Evolutionary conservation across 139 green algal genomes (phyloP), one percentile per base, ranked within the genome.

Genomic region (Diplosphaera chodatii): DNA sequence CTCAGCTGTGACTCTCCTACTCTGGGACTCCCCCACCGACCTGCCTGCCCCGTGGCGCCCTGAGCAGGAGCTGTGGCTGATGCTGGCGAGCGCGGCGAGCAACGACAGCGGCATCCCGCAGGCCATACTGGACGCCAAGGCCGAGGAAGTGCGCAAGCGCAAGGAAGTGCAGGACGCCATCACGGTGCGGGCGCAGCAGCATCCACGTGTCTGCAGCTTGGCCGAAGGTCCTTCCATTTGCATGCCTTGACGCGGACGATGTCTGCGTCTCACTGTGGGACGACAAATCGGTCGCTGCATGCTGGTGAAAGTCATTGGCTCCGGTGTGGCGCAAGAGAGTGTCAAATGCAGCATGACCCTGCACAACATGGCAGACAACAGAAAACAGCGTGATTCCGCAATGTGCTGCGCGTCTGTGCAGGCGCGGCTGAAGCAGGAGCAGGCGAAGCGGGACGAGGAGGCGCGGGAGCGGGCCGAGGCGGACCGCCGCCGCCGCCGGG

Each of bases 51-150:
- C 56, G 72, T 40, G 30, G 30, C n/a, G 66, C 20, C 32, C 22
- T 59, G 48, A 59, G 31, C 84, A 92, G 88, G 91, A 97, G 88
- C 85, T 96, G 59, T 96, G 90, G 91, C 63, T 66, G 18, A 81
- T 96, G 79, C 83, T 97, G 70, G 68, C 84, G 32, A 90, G 80
- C 66, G 92, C 92, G 32, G 78, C 77, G 67, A 55, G 80, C 34
- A 91, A 81, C 32, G 59, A 71, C n/a, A 89, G 69, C 32, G 88
- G 90, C 67, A 89, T 97, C 28, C 91, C 92, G 1, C 86, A 95
- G 76, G 37, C 82, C 63, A 90, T 97, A 71, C 74, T 96, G 67
- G 89, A 96, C 20, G 87, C 84, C 27, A 88, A 96, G 81, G 82
- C 77, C 64, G 85, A 87, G 56, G 80, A 92, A 78, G 70, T 92